These are phyloP conservation scores for Pulveroboletus frians DNA, from an alignment of 768 basidiomycete species.

Conservation along the genomic window DNA sequence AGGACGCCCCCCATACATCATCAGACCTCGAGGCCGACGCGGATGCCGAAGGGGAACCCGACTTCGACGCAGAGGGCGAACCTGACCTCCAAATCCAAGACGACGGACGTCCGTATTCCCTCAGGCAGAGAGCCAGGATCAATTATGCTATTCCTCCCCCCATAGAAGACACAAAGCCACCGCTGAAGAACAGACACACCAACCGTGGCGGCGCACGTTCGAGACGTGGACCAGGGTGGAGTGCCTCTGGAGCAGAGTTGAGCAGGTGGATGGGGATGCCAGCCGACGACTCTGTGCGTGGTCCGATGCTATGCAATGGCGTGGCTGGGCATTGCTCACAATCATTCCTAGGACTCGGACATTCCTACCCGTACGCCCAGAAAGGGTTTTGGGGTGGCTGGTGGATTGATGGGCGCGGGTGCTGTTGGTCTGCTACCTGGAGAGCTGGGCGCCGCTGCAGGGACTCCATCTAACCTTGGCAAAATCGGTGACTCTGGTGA, in stretches of 20 bases:
- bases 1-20: conserved; percentile 43
- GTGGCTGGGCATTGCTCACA: neutral
- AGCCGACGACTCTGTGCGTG: conserved; percentile 64
- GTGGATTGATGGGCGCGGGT: conserved; percentile 48
- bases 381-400: conserved; percentile 53
- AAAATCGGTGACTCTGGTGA: conserved; percentile 75
- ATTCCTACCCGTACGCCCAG: conserved; percentile 60
- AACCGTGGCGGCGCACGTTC: conserved; percentile 36
- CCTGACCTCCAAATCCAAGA: conserved; percentile 38
- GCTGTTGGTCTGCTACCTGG: conserved; percentile 52
- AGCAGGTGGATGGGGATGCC: conserved; percentile 72
- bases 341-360: conserved; percentile 60
- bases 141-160: conserved; percentile 83
- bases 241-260: conserved; percentile 71
- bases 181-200: conserved; percentile 36
- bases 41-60: conserved; percentile 37
- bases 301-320: neutral
- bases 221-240: conserved; percentile 64
- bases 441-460: conserved; percentile 56
- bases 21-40: conserved; percentile 34
- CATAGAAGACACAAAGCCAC: conserved; percentile 57
- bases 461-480: conserved; percentile 81
- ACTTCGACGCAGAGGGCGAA: conserved; percentile 36
- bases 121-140: conserved; percentile 58
- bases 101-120: conserved; percentile 44